Evolutionary conservation across 805 yeast genomes (phyloP).

Genomic region (Candida peoriensis): DNA sequence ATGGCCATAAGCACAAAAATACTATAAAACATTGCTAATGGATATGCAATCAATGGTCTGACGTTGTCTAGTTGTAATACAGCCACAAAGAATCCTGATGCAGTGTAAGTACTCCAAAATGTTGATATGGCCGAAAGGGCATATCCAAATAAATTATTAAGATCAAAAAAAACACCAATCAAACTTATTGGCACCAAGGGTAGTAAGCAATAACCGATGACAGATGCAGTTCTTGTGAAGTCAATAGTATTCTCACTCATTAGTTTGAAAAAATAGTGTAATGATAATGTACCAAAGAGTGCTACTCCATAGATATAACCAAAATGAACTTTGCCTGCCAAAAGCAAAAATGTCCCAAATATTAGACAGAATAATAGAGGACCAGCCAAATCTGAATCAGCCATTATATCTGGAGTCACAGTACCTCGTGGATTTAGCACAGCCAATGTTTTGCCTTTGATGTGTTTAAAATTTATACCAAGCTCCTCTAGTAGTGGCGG

Average conservation of each 20-base stretch:
- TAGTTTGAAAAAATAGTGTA: conserved; percentile 78
- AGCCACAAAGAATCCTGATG: conserved; percentile 88
- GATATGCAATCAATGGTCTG: conserved; percentile 88
- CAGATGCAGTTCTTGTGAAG: conserved; percentile 74
- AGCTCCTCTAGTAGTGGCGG: conserved; percentile 88
- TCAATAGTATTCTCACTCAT: conserved; percentile 67
- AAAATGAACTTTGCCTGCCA: conserved; percentile 92
- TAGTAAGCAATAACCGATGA: conserved; percentile 87
- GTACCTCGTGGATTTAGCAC: conserved; percentile 72
- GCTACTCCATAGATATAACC: conserved; percentile 98
- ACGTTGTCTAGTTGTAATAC: conserved; percentile 80
- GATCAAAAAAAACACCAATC: conserved; percentile 52
- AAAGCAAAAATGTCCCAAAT: conserved; percentile 75
- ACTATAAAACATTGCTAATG: conserved; percentile 84
- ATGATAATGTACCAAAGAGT: conserved; percentile 77
- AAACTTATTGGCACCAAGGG: conserved; percentile 79
- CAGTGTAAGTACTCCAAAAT: conserved; percentile 87
- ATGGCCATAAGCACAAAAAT: conserved; percentile 96
- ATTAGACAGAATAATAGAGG: conserved; percentile 84
- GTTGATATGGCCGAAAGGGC: conserved; percentile 60
- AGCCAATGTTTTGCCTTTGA: conserved; percentile 75
- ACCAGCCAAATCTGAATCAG: conserved; percentile 92
- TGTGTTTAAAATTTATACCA: conserved; percentile 89
- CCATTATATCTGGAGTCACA: conserved; percentile 69
- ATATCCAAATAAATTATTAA: conserved; percentile 77